These are phyloP conservation scores for Botrytis fabae DNA, from an alignment of 2,329 filamentous ascomycete species.

Conservation along the genomic window DNA sequence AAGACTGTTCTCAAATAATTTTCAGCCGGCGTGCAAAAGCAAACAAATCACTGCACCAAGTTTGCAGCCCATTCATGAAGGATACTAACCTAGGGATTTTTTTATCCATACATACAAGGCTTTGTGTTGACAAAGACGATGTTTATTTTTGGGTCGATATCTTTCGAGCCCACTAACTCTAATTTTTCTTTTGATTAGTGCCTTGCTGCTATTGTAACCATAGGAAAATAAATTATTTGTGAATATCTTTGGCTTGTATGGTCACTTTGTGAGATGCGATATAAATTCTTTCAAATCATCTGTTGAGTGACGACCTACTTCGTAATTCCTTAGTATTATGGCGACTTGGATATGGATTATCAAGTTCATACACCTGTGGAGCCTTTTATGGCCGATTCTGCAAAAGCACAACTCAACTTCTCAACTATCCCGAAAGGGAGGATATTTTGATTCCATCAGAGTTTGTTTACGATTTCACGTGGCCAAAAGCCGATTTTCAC, in stretches of 20 bases:
- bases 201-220: slow-evolving; percentile 7
- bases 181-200: slow-evolving; percentile 6
- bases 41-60: not conserved
- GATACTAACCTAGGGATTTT: slow-evolving; percentile 16
- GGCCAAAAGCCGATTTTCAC: not conserved
- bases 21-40: not conserved
- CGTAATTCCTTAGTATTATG: not conserved
- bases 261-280: not conserved
- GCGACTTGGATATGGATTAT: not conserved
- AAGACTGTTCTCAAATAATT: not conserved
- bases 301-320: not conserved
- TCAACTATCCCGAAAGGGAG: not conserved
- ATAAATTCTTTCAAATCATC: not conserved
- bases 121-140: not conserved
- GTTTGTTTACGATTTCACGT: not conserved
- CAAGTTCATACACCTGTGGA: not conserved
- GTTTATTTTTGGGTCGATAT: not conserved
- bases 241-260: not conserved
- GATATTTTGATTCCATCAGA: not conserved
- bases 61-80: not conserved
- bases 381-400: not conserved
- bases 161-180: not conserved
- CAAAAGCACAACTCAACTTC: not conserved
- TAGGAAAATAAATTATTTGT: slow-evolving; percentile 15
- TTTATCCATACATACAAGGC: not conserved